Percentiles rank a stretch among this genome's conserved stretches.
These are phyloP conservation scores for Dicorynia guianensis DNA, from an alignment of 306 rosid species.

Conservation along the genomic window DNA sequence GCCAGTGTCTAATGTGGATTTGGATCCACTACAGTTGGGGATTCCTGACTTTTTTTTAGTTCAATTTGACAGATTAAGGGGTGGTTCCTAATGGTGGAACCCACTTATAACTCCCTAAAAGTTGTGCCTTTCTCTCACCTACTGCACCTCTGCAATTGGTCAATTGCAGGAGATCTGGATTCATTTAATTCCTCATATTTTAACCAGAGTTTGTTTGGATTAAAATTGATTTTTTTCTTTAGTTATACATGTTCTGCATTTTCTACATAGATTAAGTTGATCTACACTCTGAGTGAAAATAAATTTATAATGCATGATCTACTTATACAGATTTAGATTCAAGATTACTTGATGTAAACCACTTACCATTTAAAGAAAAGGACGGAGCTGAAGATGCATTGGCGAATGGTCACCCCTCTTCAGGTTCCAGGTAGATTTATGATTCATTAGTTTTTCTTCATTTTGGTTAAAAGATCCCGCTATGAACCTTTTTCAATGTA, in stretches of 20 bases:
- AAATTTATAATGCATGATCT: background rate
- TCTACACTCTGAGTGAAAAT: background rate
- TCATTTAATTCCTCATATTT: background rate
- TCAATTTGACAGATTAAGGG: too few species aligned
- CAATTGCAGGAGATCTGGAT: too few species aligned
- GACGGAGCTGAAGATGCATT: constrained; percentile 47
- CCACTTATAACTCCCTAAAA: too few species aligned
- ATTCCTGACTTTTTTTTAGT: too few species aligned
- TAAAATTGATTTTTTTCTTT: background rate
- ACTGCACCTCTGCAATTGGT: too few species aligned
- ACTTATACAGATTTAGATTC: constrained; percentile 49
- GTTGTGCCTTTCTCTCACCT: too few species aligned
- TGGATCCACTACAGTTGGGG: too few species aligned
- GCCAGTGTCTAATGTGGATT: background rate
- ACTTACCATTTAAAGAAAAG: constrained; percentile 46
- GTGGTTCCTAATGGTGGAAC: too few species aligned
- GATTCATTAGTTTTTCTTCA: constrained; percentile 16
- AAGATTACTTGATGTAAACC: constrained; percentile 47
- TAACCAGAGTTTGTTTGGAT: background rate
- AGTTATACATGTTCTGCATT: background rate
- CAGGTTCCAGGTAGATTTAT: constrained; percentile 53
- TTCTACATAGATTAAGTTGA: background rate
- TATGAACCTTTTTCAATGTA: background rate
- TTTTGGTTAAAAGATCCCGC: constrained; percentile 8
- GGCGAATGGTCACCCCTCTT: constrained; percentile 63